Conservation (phyloP, 1,139 yeast species). For the Maudiozyma humilis region DNA sequence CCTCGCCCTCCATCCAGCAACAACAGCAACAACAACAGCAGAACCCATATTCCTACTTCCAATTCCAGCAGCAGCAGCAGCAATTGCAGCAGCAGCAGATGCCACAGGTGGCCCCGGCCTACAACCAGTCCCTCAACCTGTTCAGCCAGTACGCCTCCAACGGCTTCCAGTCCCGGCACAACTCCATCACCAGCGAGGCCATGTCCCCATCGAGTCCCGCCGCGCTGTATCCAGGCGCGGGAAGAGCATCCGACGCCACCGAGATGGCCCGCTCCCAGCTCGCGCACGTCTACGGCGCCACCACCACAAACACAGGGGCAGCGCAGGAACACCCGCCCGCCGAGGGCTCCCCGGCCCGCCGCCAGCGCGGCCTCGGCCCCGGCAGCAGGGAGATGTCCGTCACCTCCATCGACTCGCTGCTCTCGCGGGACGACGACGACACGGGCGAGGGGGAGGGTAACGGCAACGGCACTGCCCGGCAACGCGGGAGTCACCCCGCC, state of each 20-base stretch:
- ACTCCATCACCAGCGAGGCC: constrained; percentile 26
- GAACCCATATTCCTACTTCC: constrained; percentile 22
- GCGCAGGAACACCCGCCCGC: neutral
- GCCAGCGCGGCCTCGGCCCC: too few relatives aligned
- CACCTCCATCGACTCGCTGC: constrained; percentile 8
- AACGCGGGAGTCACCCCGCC: neutral
- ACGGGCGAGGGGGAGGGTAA: neutral
- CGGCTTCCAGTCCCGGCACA: constrained; percentile 26
- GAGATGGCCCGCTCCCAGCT: neutral
- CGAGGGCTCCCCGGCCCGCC: neutral
- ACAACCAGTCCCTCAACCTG: constrained; percentile 10
- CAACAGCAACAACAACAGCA: too few relatives aligned
- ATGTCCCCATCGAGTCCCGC: constrained; percentile 26
- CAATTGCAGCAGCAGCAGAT: constrained; percentile 14
- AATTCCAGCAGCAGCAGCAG: constrained; percentile 17
- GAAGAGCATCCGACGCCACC: neutral
- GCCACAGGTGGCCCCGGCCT: neutral
- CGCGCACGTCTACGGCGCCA: neutral
- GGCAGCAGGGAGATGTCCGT: neutral
- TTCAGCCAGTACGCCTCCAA: constrained; percentile 21
- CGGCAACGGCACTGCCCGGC: neutral
- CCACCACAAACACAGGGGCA: neutral
- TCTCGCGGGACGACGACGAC: constrained; percentile 1
- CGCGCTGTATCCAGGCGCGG: constrained; percentile 7
- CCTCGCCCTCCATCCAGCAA: constrained; percentile 11